phyloP scores from a whole-genome alignment of 2,329 filamentous ascomycete genomes.

The Metarhizium anisopliae region DNA sequence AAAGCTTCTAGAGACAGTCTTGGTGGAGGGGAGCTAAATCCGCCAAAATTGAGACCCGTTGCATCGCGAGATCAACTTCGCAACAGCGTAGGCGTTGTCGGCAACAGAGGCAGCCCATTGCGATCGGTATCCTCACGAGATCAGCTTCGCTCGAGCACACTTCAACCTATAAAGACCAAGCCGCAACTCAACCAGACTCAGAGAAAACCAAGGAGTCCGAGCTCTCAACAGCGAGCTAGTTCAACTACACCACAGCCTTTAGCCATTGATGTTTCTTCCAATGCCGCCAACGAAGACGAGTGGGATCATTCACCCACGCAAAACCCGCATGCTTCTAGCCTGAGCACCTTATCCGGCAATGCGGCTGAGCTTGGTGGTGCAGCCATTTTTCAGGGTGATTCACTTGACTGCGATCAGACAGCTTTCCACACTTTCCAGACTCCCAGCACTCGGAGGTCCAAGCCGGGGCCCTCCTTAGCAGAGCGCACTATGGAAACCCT shows the following conservation, averaged over 20 bases:
- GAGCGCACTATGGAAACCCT: conserved; percentile 84
- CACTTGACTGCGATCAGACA: conserved; percentile 9
- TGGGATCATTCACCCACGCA: not conserved
- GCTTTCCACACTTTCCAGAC: conserved; percentile 12
- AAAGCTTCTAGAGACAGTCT: conserved; percentile 5
- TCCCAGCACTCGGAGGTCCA: conserved; percentile 14
- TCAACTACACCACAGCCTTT: not conserved
- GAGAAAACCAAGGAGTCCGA: conserved; percentile 6
- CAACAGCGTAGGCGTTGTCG: conserved; percentile 12
- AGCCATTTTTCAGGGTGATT: not conserved
- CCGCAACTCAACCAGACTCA: conserved; percentile 10
- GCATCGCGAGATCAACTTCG: conserved; percentile 31
- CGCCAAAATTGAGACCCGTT: conserved; percentile 31
- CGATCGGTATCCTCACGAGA: conserved; percentile 12
- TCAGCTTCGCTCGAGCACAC: conserved; percentile 11
- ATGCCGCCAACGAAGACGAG: not conserved
- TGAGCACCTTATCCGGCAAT: not conserved
- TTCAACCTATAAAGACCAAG: conserved; percentile 5
- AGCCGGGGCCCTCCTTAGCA: conserved; percentile 52
- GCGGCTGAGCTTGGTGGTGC: not conserved
- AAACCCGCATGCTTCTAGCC: not conserved
- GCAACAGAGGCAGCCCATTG: conserved; percentile 9
- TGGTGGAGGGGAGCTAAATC: conserved; percentile 23
- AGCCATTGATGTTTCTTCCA: not conserved
- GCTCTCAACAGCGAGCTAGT: conserved; percentile 6